Evolutionary conservation across 2,329 filamentous ascomycete genomes (phyloP).

Genomic region (Trichoderma koningii): DNA sequence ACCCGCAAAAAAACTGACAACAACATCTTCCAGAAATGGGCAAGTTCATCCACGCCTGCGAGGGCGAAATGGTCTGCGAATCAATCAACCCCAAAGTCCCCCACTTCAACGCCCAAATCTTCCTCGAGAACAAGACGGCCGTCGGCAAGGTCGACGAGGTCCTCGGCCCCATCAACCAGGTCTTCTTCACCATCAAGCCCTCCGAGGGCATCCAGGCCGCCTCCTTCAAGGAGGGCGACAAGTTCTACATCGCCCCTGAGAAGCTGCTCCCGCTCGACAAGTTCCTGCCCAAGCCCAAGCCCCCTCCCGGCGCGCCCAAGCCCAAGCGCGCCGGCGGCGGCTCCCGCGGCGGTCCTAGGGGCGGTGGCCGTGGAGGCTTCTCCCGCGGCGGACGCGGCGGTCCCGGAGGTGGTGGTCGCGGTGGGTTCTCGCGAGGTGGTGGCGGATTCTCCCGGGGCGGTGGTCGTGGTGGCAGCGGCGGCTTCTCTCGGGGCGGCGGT

Average conservation of each 20-base stretch:
- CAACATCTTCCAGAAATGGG: constrained; percentile 69
- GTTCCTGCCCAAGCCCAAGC: constrained; percentile 95
- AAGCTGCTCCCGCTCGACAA: constrained; percentile 93
- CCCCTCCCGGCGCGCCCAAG: constrained; percentile 63
- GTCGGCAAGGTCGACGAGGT: constrained; percentile 98
- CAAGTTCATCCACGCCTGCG: constrained; percentile 88
- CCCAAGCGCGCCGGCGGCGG: constrained; percentile 61
- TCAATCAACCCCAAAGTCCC: constrained; percentile 94
- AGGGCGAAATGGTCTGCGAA: constrained; percentile 97
- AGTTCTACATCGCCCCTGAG: constrained; percentile 93
- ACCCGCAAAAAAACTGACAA: not conserved
- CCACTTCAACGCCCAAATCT: constrained; percentile 98
- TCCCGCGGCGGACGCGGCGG: constrained; percentile 40
- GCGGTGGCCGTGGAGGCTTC: constrained; percentile 41
- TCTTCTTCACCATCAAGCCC: constrained; percentile 98
- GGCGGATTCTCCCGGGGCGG: constrained; percentile 36
- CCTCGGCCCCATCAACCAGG: constrained; percentile 94
- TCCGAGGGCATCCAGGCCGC: constrained; percentile 93
- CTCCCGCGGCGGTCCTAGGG: constrained; percentile 41
- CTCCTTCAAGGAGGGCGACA: constrained; percentile 94
- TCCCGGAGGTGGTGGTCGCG: constrained; percentile 44
- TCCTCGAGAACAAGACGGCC: constrained; percentile 96
- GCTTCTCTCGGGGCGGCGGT: constrained; percentile 37
- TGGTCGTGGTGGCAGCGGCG: constrained; percentile 39
- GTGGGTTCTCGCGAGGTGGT: constrained; percentile 39